Conservation (phyloP, 2,329 filamentous ascomycete genomes). For the Trichoderma koningiopsis region DNA sequence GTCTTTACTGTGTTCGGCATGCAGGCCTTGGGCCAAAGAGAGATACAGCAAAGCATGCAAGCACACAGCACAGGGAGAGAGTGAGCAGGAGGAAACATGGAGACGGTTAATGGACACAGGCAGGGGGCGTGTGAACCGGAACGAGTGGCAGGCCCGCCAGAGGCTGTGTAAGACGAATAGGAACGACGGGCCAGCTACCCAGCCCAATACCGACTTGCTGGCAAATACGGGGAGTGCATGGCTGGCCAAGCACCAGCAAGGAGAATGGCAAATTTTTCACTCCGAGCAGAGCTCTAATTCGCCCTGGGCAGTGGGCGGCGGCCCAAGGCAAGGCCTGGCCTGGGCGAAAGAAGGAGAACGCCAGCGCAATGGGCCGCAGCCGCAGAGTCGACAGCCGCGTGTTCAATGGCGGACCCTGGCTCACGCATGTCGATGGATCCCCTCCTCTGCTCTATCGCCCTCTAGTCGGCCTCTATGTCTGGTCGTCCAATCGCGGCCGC, state of each 20-base stretch:
- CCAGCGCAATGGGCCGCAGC: conserved; percentile 24
- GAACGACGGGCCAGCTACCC: background rate
- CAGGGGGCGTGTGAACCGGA: conserved; percentile 22
- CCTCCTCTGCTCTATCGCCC: conserved; percentile 12
- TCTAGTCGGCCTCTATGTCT: conserved; percentile 3
- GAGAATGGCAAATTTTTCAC: conserved; percentile 17
- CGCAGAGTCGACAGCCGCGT: conserved; percentile 22
- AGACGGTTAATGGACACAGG: conserved; percentile 7
- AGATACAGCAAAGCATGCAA: conserved; percentile 24
- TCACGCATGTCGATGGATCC: conserved; percentile 20
- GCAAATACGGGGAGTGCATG: conserved; percentile 22
- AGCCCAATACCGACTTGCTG: conserved; percentile 23
- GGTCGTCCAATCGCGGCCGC: conserved; percentile 6
- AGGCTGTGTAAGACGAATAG: conserved; percentile 20
- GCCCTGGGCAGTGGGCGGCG: conserved; percentile 14
- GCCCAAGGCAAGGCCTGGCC: conserved; percentile 12
- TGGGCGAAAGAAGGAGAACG: background rate
- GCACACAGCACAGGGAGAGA: conserved; percentile 3
- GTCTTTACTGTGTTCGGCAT: conserved; percentile 25
- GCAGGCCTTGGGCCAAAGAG: conserved; percentile 23
- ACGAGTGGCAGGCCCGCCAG: conserved; percentile 9
- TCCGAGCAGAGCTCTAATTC: conserved; percentile 15
- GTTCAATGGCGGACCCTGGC: conserved; percentile 16
- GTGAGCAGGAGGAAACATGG: conserved; percentile 3
- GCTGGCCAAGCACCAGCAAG: conserved; percentile 11